Evolutionary conservation across 371 early-diverging fungal species (phyloP).

Genomic region (Gilbertella persicaria): DNA sequence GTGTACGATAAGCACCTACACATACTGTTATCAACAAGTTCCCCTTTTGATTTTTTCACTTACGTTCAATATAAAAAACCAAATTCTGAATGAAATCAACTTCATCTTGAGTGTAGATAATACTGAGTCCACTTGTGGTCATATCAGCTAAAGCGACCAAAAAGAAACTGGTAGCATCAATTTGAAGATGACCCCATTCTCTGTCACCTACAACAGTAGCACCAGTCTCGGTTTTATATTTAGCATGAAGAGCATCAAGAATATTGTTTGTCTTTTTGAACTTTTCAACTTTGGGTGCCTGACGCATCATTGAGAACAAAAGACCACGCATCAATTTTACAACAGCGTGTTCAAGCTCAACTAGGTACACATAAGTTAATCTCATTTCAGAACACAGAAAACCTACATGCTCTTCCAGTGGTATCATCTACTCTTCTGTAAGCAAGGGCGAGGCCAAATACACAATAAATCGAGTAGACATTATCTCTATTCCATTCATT

Average conservation of each 20-base stretch:
- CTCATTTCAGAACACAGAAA: background rate
- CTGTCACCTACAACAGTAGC: slow-evolving; percentile 87
- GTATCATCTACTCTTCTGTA: slow-evolving; percentile 85
- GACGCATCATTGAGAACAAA: slow-evolving; percentile 87
- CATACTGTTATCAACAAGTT: background rate
- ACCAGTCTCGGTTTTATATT: slow-evolving; percentile 84
- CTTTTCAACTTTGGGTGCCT: slow-evolving; percentile 79
- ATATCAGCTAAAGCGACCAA: slow-evolving; percentile 82
- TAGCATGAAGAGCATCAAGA: slow-evolving; percentile 82
- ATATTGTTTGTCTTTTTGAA: slow-evolving; percentile 80
- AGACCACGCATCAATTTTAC: slow-evolving; percentile 79
- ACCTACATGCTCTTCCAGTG: slow-evolving; percentile 80
- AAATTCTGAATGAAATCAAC: slow-evolving; percentile 91
- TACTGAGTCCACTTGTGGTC: slow-evolving; percentile 79
- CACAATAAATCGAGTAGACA: slow-evolving; percentile 90
- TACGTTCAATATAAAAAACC: slow-evolving; percentile 87
- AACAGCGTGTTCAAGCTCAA: slow-evolving; percentile 84
- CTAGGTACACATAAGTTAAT: slow-evolving; percentile 30
- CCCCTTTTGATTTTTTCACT: slow-evolving; percentile 3
- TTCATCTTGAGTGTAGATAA: slow-evolving; percentile 86
- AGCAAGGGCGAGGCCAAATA: slow-evolving; percentile 84
- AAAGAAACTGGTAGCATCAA: slow-evolving; percentile 88
- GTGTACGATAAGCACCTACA: slow-evolving; percentile 68
- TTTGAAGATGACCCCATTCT: slow-evolving; percentile 83
- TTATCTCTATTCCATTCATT: slow-evolving; percentile 67